These are phyloP conservation scores for Sarcodon sp. DNA, from an alignment of 768 basidiomycete genomes.

Conservation along the genomic window DNA sequence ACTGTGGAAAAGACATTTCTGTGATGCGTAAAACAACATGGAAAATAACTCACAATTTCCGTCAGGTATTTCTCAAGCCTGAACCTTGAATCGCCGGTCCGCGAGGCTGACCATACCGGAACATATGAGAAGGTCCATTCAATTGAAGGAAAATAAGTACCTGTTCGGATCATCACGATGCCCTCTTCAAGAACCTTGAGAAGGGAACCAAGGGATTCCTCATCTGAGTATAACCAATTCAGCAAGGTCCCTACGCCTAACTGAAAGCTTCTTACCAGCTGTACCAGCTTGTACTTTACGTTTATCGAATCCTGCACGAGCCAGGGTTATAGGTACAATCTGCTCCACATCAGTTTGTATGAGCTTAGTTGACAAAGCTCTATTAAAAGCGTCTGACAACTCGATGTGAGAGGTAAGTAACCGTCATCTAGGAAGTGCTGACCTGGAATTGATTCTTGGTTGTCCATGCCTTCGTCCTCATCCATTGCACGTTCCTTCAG, in stretches of 20 bases:
- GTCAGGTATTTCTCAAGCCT: slow-evolving; percentile 78
- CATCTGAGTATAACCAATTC: slow-evolving; percentile 17
- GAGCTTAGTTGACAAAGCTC: slow-evolving; percentile 40
- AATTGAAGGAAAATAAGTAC: slow-evolving; percentile 19
- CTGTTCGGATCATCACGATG: slow-evolving; percentile 44
- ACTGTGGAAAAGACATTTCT: slow-evolving; percentile 21
- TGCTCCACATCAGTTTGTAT: slow-evolving; percentile 52
- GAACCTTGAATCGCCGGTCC: slow-evolving; percentile 60
- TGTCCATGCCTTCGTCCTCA: slow-evolving; percentile 14
- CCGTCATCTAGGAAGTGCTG: neutral
- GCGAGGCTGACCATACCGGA: slow-evolving; percentile 29
- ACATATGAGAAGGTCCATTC: neutral
- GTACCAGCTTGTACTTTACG: slow-evolving; percentile 34
- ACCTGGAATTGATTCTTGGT: slow-evolving; percentile 1
- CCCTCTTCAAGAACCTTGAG: slow-evolving; percentile 51
- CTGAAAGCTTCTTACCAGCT: slow-evolving; percentile 19
- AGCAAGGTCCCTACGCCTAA: neutral
- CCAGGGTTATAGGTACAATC: slow-evolving; percentile 47
- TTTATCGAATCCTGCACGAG: slow-evolving; percentile 53
- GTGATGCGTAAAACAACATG: neutral
- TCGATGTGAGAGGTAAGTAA: neutral
- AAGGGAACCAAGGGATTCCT: slow-evolving; percentile 36
- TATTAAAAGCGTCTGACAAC: slow-evolving; percentile 38
- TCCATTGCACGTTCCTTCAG: slow-evolving; percentile 31
- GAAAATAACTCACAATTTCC: slow-evolving; percentile 42